Percentiles rank a stretch among this genome's conserved stretches.
Conservation (phyloP, 768 basidiomycete species). For the Suillus cothurnatus region DNA sequence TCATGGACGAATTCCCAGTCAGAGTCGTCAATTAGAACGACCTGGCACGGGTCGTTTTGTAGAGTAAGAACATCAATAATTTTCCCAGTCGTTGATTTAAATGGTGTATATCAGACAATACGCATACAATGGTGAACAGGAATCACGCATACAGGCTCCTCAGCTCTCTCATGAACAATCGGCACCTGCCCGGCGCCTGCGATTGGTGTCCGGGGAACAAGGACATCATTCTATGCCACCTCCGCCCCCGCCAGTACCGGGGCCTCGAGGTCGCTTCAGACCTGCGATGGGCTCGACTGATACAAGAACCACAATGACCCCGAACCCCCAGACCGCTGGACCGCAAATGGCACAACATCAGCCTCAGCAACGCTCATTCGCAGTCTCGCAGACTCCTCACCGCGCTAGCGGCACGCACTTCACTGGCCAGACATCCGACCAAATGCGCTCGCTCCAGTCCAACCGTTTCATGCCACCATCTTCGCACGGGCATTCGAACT, state of each 20-base stretch:
- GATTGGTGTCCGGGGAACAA: conserved; percentile 29
- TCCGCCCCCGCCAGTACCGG: conserved; percentile 25
- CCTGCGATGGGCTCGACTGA: conserved; percentile 19
- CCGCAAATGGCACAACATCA: conserved; percentile 19
- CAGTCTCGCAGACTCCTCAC: conserved; percentile 28
- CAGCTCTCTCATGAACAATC: conserved; percentile 46
- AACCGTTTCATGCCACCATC: conserved; percentile 35
- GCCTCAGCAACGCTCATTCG: conserved; percentile 44
- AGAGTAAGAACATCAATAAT: conserved; percentile 42
- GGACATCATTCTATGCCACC: conserved; percentile 33
- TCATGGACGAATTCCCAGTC: conserved; percentile 14
- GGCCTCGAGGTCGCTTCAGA: conserved; percentile 26
- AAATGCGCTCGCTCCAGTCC: conserved; percentile 19
- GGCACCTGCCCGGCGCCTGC: conserved; percentile 42
- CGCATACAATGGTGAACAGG: conserved; percentile 57
- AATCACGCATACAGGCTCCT: conserved; percentile 41
- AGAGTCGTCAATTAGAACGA: conserved; percentile 30
- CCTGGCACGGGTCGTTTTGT: conserved; percentile 54
- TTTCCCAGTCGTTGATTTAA: conserved; percentile 11
- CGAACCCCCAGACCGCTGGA: conserved; percentile 9
- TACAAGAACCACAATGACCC: conserved; percentile 14
- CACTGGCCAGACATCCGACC: neutral
- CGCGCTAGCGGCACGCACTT: conserved; percentile 15
- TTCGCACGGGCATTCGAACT: conserved; percentile 25
- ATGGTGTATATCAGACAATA: conserved; percentile 53